Percentiles rank a stretch among this genome's conserved stretches.
These are phyloP conservation scores for Mallotus nudiflorus DNA, from an alignment of 345 rosid species.

Conservation along the genomic window DNA sequence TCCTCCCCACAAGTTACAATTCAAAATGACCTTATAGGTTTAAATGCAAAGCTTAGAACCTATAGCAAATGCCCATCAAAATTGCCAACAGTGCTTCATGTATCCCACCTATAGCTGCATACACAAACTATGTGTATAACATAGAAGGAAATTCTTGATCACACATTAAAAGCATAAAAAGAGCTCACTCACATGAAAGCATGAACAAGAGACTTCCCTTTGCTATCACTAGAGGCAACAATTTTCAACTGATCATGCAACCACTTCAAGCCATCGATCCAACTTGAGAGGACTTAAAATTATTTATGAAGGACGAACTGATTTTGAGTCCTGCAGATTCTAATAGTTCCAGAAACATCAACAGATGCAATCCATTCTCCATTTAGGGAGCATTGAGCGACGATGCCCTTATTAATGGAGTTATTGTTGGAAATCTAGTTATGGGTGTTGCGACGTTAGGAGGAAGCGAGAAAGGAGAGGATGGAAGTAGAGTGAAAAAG, in stretches of 20 bases:
- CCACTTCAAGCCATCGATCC: conserved; percentile 98
- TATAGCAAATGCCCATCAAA: conserved; percentile 91
- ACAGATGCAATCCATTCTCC: conserved; percentile 99
- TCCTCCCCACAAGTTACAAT: conserved; percentile 93
- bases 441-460: too few species aligned
- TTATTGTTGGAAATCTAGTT: too few species aligned
- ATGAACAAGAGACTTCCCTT: conserved; percentile 37
- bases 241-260: conserved; percentile 85
- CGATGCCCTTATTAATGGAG: too few species aligned
- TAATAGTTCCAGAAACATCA: conserved; percentile 75
- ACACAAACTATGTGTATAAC: too few species aligned
- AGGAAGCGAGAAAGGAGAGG: too few species aligned
- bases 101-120: conserved; percentile 70
- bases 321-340: conserved; percentile 83
- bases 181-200: conserved; percentile 1
- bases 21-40: conserved; percentile 84
- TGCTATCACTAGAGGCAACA: conserved; percentile 93
- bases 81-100: conserved; percentile 85
- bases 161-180: too few species aligned
- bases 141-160: too few species aligned
- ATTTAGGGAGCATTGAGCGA: conserved; percentile 87
- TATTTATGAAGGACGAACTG: conserved; percentile 85
- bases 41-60: conserved; percentile 85
- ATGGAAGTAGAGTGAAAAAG: too few species aligned
- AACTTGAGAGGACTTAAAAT: conserved; percentile 79